A percentile compares a stretch with the other conserved stretches of the same genome.
Conservation (phyloP, 805 yeast genomes). For the Myxozyma neotropica region DNA sequence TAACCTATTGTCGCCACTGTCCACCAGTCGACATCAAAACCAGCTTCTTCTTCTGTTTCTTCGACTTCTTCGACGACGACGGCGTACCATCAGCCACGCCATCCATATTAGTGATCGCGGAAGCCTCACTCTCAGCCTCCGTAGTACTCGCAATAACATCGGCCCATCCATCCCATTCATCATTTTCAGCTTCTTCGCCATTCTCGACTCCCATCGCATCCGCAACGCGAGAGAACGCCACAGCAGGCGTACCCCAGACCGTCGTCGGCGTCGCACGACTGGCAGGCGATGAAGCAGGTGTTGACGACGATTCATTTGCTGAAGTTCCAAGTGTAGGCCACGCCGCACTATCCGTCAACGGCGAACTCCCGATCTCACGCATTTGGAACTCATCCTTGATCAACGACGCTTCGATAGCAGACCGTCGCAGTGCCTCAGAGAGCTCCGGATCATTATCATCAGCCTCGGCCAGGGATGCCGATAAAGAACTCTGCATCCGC, state of each 20-base stretch:
- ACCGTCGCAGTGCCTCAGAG: constrained; percentile 13
- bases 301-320: constrained; percentile 12
- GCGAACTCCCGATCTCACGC: constrained; percentile 8
- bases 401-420: constrained; percentile 6
- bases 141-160: background rate
- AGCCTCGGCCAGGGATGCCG: background rate
- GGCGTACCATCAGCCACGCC: constrained; percentile 1
- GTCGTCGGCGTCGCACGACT: constrained; percentile 49
- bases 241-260: constrained; percentile 74
- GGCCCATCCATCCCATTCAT: constrained; percentile 44
- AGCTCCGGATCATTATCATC: constrained; percentile 13
- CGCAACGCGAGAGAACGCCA: constrained; percentile 19
- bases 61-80: constrained; percentile 47
- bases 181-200: constrained; percentile 48
- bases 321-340: constrained; percentile 33
- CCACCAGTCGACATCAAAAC: constrained; percentile 32
- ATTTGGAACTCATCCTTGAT: background rate
- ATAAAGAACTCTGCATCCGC: background rate
- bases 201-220: constrained; percentile 44
- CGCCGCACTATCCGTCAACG: constrained; percentile 35
- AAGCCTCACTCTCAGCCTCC: constrained; percentile 3
- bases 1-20: constrained; percentile 11
- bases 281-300: constrained; percentile 32
- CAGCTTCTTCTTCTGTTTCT: constrained; percentile 41
- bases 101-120: background rate